Conservation (phyloP, 208 protist species). For the Blechomonas ayalai region DNA sequence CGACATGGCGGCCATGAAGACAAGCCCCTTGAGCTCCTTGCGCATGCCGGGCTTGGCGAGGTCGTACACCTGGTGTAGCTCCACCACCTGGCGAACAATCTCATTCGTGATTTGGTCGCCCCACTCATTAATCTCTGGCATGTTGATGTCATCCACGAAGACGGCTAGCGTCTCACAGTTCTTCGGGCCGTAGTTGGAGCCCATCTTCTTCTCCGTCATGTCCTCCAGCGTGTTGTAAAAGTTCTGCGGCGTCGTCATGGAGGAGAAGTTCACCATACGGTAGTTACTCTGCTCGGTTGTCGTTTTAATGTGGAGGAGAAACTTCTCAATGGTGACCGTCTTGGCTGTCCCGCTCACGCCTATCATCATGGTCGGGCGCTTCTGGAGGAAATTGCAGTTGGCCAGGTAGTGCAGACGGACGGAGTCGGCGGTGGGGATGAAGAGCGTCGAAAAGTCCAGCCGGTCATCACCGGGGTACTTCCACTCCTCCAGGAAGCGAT, state of each 20-base stretch:
- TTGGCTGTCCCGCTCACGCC: constrained; percentile 94
- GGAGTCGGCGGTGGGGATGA: constrained; percentile 96
- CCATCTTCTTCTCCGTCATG: constrained; percentile 94
- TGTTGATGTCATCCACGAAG: constrained; percentile 96
- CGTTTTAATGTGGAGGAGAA: constrained; percentile 75
- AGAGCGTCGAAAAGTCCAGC: constrained; percentile 92
- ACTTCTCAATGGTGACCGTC: constrained; percentile 92
- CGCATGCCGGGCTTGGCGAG: constrained; percentile 89
- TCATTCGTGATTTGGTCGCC: constrained; percentile 95
- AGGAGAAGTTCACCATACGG: constrained; percentile 93
- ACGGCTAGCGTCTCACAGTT: constrained; percentile 85
- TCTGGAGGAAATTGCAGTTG: constrained; percentile 81
- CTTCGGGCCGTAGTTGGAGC: constrained; percentile 92
- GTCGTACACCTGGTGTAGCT: constrained; percentile 84
- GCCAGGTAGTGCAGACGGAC: constrained; percentile 92
- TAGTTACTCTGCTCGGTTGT: constrained; percentile 79
- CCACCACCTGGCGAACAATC: constrained; percentile 92
- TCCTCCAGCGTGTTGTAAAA: constrained; percentile 90
- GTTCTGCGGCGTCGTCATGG: constrained; percentile 90
- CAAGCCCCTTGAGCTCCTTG: constrained; percentile 92
- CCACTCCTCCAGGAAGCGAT: constrained; percentile 83
- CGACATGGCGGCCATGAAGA: constrained; percentile 96
- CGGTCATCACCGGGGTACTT: constrained; percentile 89
- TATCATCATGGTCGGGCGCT: constrained; percentile 82
- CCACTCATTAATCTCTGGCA: constrained; percentile 95